phyloP scores from a whole-genome alignment of 345 rosid species.

The Mercurialis annua region DNA sequence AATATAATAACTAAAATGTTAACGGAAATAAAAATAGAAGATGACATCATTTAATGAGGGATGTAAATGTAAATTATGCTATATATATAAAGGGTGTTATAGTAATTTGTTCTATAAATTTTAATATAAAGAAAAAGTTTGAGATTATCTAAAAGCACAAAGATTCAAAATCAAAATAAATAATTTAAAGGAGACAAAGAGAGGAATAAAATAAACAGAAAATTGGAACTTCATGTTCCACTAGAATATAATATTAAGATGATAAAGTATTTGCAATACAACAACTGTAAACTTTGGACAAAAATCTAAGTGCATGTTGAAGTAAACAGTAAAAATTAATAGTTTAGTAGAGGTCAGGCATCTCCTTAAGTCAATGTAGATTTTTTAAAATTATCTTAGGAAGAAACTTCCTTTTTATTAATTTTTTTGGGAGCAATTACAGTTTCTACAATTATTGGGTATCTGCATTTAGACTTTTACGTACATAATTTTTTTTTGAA shows the following conservation, averaged over 20 bases:
- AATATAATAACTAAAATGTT: too few relatives aligned
- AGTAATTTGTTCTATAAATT: too few relatives aligned
- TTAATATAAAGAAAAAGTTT: too few relatives aligned
- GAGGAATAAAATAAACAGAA: background rate
- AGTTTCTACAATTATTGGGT: background rate
- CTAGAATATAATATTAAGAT: background rate
- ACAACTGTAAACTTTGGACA: background rate
- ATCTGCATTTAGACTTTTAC: background rate
- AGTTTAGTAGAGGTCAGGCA: background rate
- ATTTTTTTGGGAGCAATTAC: background rate
- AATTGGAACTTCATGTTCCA: background rate
- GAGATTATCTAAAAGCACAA: background rate
- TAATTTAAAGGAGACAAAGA: background rate
- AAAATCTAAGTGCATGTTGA: slow-evolving; percentile 9
- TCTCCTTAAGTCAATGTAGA: background rate
- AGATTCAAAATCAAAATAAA: background rate
- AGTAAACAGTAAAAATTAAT: background rate
- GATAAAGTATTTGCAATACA: slow-evolving; percentile 1
- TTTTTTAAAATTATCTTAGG: background rate
- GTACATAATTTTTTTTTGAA: background rate
- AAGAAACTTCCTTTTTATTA: background rate
- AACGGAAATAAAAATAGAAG: too few relatives aligned
- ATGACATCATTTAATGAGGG: too few relatives aligned
- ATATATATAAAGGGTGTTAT: too few relatives aligned
- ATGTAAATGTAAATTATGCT: too few relatives aligned